phyloP scores from a whole-genome alignment of 2,329 filamentous ascomycete genomes.

The Phaeosphaeria sp. region DNA sequence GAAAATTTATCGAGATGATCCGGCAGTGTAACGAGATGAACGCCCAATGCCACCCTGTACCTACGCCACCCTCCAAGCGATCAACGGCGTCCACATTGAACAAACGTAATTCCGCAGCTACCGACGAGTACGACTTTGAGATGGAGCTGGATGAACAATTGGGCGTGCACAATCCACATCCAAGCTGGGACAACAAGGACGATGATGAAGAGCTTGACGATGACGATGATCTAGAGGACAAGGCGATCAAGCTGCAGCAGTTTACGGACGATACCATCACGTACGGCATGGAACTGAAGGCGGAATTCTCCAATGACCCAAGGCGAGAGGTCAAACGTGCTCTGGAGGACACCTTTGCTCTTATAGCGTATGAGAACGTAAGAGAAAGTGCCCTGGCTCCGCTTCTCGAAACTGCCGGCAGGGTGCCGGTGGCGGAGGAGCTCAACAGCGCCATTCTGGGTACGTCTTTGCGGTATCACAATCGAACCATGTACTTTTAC shows the following conservation, averaged over 20 bases:
- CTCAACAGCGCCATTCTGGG: slow-evolving; percentile 91
- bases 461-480: slow-evolving; percentile 46
- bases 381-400: slow-evolving; percentile 77
- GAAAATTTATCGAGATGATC: slow-evolving; percentile 91
- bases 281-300: slow-evolving; percentile 80
- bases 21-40: slow-evolving; percentile 52
- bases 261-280: slow-evolving; percentile 73
- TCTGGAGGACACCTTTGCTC: slow-evolving; percentile 83
- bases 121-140: slow-evolving; percentile 61
- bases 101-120: slow-evolving; percentile 48
- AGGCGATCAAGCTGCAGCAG: slow-evolving; percentile 41
- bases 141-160: slow-evolving; percentile 64
- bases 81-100: slow-evolving; percentile 32
- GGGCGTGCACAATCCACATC: slow-evolving; percentile 40
- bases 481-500: slow-evolving; percentile 6
- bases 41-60: slow-evolving; percentile 31
- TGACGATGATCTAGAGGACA: slow-evolving; percentile 42
- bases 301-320: slow-evolving; percentile 76
- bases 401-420: slow-evolving; percentile 75
- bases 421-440: slow-evolving; percentile 85
- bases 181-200: slow-evolving; percentile 35
- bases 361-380: slow-evolving; percentile 86
- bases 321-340: slow-evolving; percentile 74
- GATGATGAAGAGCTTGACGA: slow-evolving; percentile 50
- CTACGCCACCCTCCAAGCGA: slow-evolving; percentile 37